Conservation (phyloP, 495 filamentous ascomycete species). For the Penicillium herquei region DNA sequence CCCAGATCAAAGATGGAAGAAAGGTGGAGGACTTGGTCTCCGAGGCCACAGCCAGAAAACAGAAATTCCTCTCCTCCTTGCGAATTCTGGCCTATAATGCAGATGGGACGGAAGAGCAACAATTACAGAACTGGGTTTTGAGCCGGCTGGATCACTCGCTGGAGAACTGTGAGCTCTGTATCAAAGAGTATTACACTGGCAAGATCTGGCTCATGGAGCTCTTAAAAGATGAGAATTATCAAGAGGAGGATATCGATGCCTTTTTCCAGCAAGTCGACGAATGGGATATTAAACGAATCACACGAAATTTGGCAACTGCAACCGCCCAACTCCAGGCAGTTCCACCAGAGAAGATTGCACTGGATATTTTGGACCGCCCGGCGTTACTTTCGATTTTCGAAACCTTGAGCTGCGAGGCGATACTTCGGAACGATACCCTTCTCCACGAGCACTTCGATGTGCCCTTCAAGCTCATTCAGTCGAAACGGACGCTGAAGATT, state of each 20-base stretch:
- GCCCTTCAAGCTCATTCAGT: conserved; percentile 75
- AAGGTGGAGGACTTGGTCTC: conserved; percentile 37
- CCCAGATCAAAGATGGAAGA: conserved; percentile 27
- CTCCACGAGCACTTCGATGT: conserved; percentile 64
- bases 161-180: conserved; percentile 73
- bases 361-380: conserved; percentile 46
- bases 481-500: conserved; percentile 66
- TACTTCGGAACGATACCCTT: conserved; percentile 52
- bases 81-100: conserved; percentile 65
- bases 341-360: conserved; percentile 45
- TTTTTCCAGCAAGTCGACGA: conserved; percentile 56
- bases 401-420: conserved; percentile 59
- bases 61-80: conserved; percentile 60
- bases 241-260: conserved; percentile 59
- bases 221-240: conserved; percentile 54
- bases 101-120: conserved; percentile 53
- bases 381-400: conserved; percentile 63
- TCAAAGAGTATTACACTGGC: conserved; percentile 74
- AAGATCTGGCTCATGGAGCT: conserved; percentile 61
- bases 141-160: conserved; percentile 54
- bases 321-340: conserved; percentile 46
- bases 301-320: conserved; percentile 50
- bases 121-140: conserved; percentile 56
- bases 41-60: conserved; percentile 52
- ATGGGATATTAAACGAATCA: conserved; percentile 63